phyloP scores from a whole-genome alignment of 2,329 filamentous ascomycete species.

The Metarhizium brunneum region DNA sequence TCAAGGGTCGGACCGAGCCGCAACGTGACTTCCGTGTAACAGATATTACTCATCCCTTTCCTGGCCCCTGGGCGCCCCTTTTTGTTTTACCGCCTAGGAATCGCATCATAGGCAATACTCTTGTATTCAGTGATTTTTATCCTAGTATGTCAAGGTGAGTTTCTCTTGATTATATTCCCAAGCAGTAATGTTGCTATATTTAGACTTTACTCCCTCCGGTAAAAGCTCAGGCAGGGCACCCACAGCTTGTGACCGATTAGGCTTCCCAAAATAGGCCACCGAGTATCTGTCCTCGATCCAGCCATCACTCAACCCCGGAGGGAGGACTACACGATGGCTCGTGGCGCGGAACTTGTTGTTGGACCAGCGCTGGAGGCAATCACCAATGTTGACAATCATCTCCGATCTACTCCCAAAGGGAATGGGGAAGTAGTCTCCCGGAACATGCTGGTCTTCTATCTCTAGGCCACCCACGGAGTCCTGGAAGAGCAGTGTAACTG shows the following conservation, averaged over 20 bases:
- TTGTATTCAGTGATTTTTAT: too few species aligned
- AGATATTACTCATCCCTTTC: too few species aligned
- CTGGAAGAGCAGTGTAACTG: constrained; percentile 22
- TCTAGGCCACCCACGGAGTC: constrained; percentile 19
- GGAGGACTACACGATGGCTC: constrained; percentile 23
- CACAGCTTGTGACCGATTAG: background rate
- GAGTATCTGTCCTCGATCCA: constrained; percentile 19
- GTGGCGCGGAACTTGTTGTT: constrained; percentile 24
- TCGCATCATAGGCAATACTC: too few species aligned
- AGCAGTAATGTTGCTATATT: background rate
- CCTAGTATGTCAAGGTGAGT: background rate
- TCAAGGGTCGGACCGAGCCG: too few species aligned
- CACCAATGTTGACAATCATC: constrained; percentile 30
- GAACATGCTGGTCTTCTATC: constrained; percentile 16
- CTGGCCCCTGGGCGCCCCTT: too few species aligned
- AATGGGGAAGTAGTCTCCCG: constrained; percentile 16
- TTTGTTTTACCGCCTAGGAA: too few species aligned
- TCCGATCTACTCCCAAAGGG: constrained; percentile 15
- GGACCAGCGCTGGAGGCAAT: constrained; percentile 28
- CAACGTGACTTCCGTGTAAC: too few species aligned
- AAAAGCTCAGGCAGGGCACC: background rate
- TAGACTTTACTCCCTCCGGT: background rate
- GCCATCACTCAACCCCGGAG: constrained; percentile 9
- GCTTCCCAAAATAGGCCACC: constrained; percentile 15
- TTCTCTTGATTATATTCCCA: background rate